Conservation (phyloP, 176 grass and related monocot species). For the Aegilops bicornis region DNA sequence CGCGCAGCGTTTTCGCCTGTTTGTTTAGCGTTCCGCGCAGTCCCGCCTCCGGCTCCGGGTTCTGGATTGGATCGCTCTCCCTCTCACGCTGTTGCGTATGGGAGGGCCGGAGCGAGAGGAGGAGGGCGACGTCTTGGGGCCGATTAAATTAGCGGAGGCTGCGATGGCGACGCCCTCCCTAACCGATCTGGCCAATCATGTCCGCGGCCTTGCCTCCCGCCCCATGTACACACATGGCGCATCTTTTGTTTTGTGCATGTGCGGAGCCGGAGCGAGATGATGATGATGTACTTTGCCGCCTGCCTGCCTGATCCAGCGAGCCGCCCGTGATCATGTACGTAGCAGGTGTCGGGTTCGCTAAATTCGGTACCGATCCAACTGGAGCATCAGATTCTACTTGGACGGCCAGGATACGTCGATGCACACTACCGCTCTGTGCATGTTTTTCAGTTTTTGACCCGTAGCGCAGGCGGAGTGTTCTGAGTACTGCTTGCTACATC, state of each 20-base stretch:
- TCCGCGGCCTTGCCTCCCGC: not conserved
- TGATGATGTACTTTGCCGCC: not conserved
- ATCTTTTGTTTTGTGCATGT: conserved; percentile 26
- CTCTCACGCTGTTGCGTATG: conserved; percentile 22
- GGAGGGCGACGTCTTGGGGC: conserved; percentile 24
- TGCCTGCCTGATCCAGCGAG: not conserved
- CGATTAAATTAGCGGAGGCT: conserved; percentile 48
- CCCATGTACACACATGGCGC: not conserved
- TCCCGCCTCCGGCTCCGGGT: not conserved
- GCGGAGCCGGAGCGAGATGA: conserved; percentile 9
- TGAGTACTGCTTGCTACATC: too few relatives aligned
- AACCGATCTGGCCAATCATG: conserved; percentile 56
- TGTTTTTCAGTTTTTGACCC: too few relatives aligned
- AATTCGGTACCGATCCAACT: too few relatives aligned
- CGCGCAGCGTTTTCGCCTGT: conserved; percentile 11
- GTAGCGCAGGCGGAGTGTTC: too few relatives aligned
- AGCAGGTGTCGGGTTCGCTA: too few relatives aligned
- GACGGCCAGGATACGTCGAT: not conserved
- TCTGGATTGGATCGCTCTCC: conserved; percentile 29
- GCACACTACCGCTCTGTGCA: too few relatives aligned
- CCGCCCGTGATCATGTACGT: too few relatives aligned
- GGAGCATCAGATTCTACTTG: not conserved
- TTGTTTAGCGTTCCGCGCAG: not conserved
- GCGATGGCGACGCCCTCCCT: conserved; percentile 48
- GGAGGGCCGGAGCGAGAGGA: not conserved